Conservation (phyloP, 2,329 filamentous ascomycete species). For the Coleophoma eucalyptorum region DNA sequence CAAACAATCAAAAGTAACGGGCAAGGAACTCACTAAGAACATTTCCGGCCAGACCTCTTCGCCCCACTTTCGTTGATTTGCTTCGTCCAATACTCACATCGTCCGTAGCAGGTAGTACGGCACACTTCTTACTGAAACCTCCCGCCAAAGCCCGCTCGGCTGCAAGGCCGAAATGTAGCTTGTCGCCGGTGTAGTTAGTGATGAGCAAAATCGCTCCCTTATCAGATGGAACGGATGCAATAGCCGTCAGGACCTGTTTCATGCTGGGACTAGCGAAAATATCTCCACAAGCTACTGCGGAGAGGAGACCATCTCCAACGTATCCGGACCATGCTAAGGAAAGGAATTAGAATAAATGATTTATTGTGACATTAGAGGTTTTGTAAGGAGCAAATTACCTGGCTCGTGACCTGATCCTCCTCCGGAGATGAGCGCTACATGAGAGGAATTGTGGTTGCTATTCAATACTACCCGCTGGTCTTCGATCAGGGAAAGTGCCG, state of each 20-base stretch:
- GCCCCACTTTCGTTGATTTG: constrained; percentile 50
- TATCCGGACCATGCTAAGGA: constrained; percentile 54
- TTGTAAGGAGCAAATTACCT: background rate
- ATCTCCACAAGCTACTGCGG: constrained; percentile 56
- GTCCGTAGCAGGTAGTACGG: constrained; percentile 59
- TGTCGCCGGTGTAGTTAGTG: constrained; percentile 50
- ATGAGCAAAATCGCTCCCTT: constrained; percentile 56
- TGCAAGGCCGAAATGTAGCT: constrained; percentile 37
- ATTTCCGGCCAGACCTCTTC: constrained; percentile 59
- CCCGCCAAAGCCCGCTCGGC: constrained; percentile 31
- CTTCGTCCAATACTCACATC: constrained; percentile 60
- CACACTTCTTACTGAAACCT: constrained; percentile 40
- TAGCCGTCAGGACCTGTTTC: constrained; percentile 56
- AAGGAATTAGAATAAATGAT: background rate
- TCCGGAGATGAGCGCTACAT: constrained; percentile 21
- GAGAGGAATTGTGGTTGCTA: constrained; percentile 29
- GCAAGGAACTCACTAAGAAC: constrained; percentile 37
- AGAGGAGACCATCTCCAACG: constrained; percentile 58
- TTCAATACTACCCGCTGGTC: constrained; percentile 44
- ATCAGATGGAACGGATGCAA: constrained; percentile 50
- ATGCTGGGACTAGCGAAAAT: constrained; percentile 63
- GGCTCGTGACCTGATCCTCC: constrained; percentile 31
- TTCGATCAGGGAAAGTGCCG: constrained; percentile 37
- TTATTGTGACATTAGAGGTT: background rate
- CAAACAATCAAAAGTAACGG: background rate